Evolutionary conservation across 2,329 filamentous ascomycete genomes (phyloP), one percentile per base, ranked within the genome.

Genomic region (Fusarium sp.): DNA sequence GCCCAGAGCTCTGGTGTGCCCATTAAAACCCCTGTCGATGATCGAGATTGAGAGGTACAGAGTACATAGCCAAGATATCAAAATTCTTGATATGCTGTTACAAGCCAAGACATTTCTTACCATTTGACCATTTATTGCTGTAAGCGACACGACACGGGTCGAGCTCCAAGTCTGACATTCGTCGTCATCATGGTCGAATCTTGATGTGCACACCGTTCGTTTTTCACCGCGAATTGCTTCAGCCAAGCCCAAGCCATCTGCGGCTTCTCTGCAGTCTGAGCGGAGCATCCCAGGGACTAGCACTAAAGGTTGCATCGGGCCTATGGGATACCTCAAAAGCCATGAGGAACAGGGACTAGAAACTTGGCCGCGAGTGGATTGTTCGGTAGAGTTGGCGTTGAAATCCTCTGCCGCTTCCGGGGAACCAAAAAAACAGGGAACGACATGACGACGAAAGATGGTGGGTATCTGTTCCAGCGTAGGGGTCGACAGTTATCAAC

Each of bases 371-470:
- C 23, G 37, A 38, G 69, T 59, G 65, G 69, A 38, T 48, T 68
- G 56, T 38, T 46, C 51, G 69, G 48, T 59, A 68, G 69, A 58
- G 64, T 55, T 69, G 69, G 64, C 64, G 64, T 61, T 44, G 64
- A 73, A 67, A 64, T 58, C 63, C 55, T 72, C 62, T 73, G 66
- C 70, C 70, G 66, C 66, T 66, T 70, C 69, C 69, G 57, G 69
- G 68, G 55, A 48, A 70, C 33, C 49, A 38, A 60, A 63, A 68
- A 63, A 63, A 63, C 65, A 72, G 51, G 56, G 31, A 39, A 61
- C 54, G 35, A 25, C 37, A 69, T 63, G 65, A 66, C 48, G 38
- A 35, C 31, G 4, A 41, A 56, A 61, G 41, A 62, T 61, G 52
- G 60, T 73, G 70, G 70, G 48, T 63, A 70, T 46, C 29, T 31